Conservation (phyloP, 805 yeast species). For the Saccharomycopsis selenospora region DNA sequence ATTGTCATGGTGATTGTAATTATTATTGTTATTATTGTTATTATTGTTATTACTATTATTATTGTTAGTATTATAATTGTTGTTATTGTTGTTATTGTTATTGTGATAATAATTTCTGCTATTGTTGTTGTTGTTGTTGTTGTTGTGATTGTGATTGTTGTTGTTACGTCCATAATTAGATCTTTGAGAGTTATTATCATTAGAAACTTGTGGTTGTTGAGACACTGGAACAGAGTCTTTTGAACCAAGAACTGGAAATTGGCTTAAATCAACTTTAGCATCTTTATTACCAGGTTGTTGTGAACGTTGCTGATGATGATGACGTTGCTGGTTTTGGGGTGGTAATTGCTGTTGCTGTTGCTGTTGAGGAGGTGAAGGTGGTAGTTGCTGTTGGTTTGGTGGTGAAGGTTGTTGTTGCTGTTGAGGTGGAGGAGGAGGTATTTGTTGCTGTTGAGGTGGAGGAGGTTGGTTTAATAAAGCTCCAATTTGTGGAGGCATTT, state of each 20-base stretch:
- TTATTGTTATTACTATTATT: constrained; percentile 13
- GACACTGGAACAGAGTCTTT: constrained; percentile 23
- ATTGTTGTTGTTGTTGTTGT: constrained; percentile 23
- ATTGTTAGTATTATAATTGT: no score
- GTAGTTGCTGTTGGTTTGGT: constrained; percentile 27
- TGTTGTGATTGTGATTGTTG: constrained; percentile 16
- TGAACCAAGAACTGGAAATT: constrained; percentile 20
- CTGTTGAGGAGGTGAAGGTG: constrained; percentile 20
- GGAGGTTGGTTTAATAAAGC: constrained; percentile 21
- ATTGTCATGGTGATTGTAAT: constrained; percentile 14
- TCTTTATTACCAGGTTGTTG: constrained; percentile 19
- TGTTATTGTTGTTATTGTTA: constrained; percentile 15
- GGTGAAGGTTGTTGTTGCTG: constrained; percentile 21
- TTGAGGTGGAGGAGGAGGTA: constrained; percentile 28
- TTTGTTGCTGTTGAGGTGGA: constrained; percentile 24
- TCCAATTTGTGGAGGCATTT: neutral
- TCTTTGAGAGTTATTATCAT: no score
- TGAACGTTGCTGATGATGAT: constrained; percentile 19
- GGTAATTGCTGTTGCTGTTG: constrained; percentile 23
- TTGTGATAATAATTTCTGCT: constrained; percentile 18
- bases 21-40: constrained; percentile 8
- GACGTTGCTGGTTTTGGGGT: constrained; percentile 27
- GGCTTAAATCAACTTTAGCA: constrained; percentile 20
- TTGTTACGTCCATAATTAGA: neutral
- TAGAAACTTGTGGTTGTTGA: constrained; percentile 20